Conservation (phyloP, 192 early-diverging fungal species). For the Funneliformis mosseae region DNA sequence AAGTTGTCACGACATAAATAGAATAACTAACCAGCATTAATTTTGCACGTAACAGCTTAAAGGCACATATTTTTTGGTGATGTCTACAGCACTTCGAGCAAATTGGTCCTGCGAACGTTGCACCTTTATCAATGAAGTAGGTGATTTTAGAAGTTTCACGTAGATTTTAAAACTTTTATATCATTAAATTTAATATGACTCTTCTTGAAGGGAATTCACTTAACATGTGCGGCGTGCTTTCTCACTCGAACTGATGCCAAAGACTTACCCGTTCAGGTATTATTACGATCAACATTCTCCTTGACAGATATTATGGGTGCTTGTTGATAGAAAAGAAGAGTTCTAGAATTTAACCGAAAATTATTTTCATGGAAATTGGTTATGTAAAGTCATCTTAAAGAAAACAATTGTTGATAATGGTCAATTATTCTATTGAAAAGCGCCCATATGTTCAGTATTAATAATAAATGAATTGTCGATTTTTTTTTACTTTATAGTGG, state of each 20-base stretch:
- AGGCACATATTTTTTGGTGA: no score
- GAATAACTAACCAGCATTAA: no score
- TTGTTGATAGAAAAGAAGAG: no score
- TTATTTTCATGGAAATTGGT: no score
- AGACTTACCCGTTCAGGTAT: constrained; percentile 36
- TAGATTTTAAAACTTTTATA: not conserved
- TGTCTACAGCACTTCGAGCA: not conserved
- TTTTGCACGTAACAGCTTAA: no score
- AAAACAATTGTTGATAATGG: no score
- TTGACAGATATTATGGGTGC: not conserved
- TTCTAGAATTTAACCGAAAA: no score
- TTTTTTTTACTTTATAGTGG: constrained; percentile 6
- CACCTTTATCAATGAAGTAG: constrained; percentile 19
- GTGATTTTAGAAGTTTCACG: not conserved
- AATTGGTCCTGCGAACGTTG: constrained; percentile 27
- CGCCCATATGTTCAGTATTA: no score
- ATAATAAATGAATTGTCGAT: not conserved
- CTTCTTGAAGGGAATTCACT: constrained; percentile 14
- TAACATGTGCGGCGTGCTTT: constrained; percentile 30
- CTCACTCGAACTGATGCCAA: constrained; percentile 25
- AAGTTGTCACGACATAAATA: no score
- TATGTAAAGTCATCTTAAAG: no score
- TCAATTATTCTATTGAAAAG: no score
- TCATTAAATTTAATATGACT: not conserved
- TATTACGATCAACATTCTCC: not conserved